A percentile compares a stretch with the other conserved stretches of the same genome.
These are phyloP conservation scores for Geotrichum carabidarum DNA, from an alignment of 1,139 yeast species.

Conservation along the genomic window DNA sequence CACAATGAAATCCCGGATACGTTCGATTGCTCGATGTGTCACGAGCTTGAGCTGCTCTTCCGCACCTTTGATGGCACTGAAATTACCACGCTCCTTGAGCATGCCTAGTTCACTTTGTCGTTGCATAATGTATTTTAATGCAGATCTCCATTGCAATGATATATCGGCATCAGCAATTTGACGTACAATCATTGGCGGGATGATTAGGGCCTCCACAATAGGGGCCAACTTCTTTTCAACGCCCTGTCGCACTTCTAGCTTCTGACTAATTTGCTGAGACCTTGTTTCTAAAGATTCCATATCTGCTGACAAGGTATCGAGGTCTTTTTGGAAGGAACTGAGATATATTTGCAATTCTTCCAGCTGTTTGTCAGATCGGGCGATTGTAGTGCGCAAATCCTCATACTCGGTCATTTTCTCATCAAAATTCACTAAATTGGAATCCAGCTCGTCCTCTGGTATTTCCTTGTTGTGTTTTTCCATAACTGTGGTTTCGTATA, in stretches of 20 bases:
- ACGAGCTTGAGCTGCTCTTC: constrained; percentile 43
- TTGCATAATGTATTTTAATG: constrained; percentile 30
- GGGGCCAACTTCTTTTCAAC: constrained; percentile 62
- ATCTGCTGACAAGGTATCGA: constrained; percentile 55
- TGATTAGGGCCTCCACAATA: constrained; percentile 61
- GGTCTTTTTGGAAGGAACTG: constrained; percentile 50
- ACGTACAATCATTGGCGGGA: constrained; percentile 54
- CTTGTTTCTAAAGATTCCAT: constrained; percentile 54
- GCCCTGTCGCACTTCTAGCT: constrained; percentile 52
- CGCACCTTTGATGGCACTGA: constrained; percentile 32
- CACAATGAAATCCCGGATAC: constrained; percentile 67
- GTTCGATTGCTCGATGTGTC: constrained; percentile 56
- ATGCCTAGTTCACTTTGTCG: constrained; percentile 24
- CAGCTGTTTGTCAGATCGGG: constrained; percentile 39
- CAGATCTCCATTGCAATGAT: constrained; percentile 36
- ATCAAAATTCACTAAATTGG: constrained; percentile 11
- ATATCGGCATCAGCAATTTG: constrained; percentile 35
- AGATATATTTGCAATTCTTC: constrained; percentile 42
- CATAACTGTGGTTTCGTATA: not conserved
- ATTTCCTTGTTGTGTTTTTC: not conserved
- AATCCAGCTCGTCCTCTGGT: constrained; percentile 4
- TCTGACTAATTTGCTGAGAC: constrained; percentile 53
- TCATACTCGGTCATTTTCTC: constrained; percentile 35
- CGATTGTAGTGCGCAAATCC: constrained; percentile 40
- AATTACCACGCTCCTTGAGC: constrained; percentile 19